Percentiles rank a stretch among this genome's conserved stretches.
phyloP scores from a whole-genome alignment of 805 yeast genomes.

The Metschnikowia chrysomelidarum region DNA sequence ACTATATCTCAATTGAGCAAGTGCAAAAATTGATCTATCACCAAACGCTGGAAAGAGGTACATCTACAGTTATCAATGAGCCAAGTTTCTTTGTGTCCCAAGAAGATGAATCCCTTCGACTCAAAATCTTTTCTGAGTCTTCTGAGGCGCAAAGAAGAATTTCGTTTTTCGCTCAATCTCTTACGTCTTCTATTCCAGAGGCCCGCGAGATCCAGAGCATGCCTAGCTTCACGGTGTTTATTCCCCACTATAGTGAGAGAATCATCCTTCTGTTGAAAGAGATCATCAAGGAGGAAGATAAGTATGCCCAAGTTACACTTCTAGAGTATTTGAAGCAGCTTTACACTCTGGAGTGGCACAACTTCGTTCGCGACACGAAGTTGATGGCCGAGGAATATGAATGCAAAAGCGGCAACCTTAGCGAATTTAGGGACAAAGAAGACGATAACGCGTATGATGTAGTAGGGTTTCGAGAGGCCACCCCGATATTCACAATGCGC shows the following conservation, averaged over 20 bases:
- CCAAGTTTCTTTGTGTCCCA: constrained; percentile 80
- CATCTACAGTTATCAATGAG: constrained; percentile 31
- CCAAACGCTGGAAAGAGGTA: constrained; percentile 43
- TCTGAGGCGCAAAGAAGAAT: constrained; percentile 82
- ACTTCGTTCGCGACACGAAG: constrained; percentile 95
- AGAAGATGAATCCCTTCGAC: constrained; percentile 68
- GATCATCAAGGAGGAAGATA: constrained; percentile 96
- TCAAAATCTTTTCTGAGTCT: constrained; percentile 54
- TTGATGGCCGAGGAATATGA: constrained; percentile 79
- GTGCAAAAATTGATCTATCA: constrained; percentile 64
- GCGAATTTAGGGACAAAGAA: constrained; percentile 23
- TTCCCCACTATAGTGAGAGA: constrained; percentile 96
- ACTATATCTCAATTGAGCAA: constrained; percentile 69
- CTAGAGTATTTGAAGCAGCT: constrained; percentile 92
- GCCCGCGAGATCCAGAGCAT: constrained; percentile 35
- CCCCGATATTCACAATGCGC: constrained; percentile 93
- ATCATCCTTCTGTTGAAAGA: constrained; percentile 90
- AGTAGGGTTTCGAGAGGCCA: constrained; percentile 96
- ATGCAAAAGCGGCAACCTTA: constrained; percentile 17
- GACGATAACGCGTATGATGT: constrained; percentile 86
- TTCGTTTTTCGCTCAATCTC: constrained; percentile 86
- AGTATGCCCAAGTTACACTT: constrained; percentile 89
- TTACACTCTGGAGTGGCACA: constrained; percentile 97
- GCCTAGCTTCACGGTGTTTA: constrained; percentile 52
- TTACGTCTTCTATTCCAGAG: constrained; percentile 82